Evolutionary conservation across 2,329 filamentous ascomycete species (phyloP).

Genomic region (Venturiaceae sp.): DNA sequence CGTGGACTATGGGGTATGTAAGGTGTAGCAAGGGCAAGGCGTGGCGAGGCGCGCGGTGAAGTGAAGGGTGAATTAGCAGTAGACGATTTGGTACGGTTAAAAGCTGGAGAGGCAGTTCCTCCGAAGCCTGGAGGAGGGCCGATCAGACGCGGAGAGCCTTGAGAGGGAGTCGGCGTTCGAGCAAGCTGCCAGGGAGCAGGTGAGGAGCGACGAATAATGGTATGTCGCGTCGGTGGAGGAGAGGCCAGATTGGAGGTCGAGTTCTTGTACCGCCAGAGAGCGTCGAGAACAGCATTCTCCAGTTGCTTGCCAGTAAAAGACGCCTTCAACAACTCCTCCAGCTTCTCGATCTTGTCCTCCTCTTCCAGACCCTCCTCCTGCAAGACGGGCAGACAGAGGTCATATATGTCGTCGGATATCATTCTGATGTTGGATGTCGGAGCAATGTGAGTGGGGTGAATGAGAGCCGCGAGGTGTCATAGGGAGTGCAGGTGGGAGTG

Average conservation of each 20-base stretch:
- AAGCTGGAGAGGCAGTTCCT: conserved; percentile 56
- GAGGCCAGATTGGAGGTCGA: conserved; percentile 49
- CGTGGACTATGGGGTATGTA: conserved; percentile 88
- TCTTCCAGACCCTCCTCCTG: conserved; percentile 76
- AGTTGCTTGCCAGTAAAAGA: conserved; percentile 64
- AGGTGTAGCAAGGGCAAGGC: conserved; percentile 72
- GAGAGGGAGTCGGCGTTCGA: conserved; percentile 66
- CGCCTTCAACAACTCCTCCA: conserved; percentile 78
- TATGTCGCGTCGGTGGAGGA: conserved; percentile 79
- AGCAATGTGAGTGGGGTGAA: not conserved
- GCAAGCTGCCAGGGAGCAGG: conserved; percentile 85
- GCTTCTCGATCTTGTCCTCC: conserved; percentile 87
- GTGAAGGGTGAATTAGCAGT: conserved; percentile 76
- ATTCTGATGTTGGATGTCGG: conserved; percentile 41
- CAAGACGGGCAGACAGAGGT: conserved; percentile 80
- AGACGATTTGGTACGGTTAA: conserved; percentile 65
- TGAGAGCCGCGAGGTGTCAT: not conserved
- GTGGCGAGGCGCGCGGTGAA: conserved; percentile 84
- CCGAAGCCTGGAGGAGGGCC: conserved; percentile 73
- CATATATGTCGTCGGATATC: conserved; percentile 89
- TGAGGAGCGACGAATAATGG: conserved; percentile 79
- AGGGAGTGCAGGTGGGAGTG: no score
- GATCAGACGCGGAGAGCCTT: conserved; percentile 72
- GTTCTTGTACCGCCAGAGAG: conserved; percentile 71
- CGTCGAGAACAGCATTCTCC: conserved; percentile 84